Conservation (phyloP, 208 protist species). For the Acanthamoeba lenticulata region DNA sequence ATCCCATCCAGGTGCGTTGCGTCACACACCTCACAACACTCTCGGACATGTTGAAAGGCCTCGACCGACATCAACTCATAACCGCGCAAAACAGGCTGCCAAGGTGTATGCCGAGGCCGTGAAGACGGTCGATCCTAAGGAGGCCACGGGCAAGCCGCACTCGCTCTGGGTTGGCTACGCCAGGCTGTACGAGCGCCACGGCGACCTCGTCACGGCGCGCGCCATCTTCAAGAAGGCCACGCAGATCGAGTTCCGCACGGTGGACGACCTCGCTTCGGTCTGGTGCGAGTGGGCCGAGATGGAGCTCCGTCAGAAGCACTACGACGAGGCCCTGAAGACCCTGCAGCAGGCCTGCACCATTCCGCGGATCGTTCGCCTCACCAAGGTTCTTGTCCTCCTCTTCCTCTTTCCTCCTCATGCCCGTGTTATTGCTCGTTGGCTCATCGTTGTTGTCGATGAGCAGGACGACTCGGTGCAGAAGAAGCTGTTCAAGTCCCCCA, state of each 20-base stretch:
- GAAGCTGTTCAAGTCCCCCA: constrained; percentile 85
- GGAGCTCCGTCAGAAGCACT: constrained; percentile 89
- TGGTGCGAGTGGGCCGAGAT: constrained; percentile 94
- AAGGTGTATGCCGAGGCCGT: constrained; percentile 86
- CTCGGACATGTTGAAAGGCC: too few species aligned
- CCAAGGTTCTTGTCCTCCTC: neutral
- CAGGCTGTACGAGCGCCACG: constrained; percentile 77
- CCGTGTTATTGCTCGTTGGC: neutral
- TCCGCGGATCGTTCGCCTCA: neutral
- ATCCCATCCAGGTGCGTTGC: constrained; percentile 52
- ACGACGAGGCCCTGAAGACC: constrained; percentile 58
- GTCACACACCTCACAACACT: too few species aligned
- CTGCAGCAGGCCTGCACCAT: constrained; percentile 48
- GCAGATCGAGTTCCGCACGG: constrained; percentile 74
- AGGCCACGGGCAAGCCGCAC: constrained; percentile 85
- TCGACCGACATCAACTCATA: too few species aligned
- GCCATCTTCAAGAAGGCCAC: constrained; percentile 86
- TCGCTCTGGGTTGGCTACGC: constrained; percentile 90
- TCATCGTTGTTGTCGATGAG: neutral
- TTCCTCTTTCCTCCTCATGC: neutral
- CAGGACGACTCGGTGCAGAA: constrained; percentile 68
- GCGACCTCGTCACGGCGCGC: constrained; percentile 85
- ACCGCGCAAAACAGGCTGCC: constrained; percentile 72
- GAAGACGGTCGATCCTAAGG: constrained; percentile 84
- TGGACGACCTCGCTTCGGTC: constrained; percentile 90